These are phyloP conservation scores for Boletus pseudo-olivaceus DNA, from an alignment of 768 basidiomycete species.

Conservation along the genomic window DNA sequence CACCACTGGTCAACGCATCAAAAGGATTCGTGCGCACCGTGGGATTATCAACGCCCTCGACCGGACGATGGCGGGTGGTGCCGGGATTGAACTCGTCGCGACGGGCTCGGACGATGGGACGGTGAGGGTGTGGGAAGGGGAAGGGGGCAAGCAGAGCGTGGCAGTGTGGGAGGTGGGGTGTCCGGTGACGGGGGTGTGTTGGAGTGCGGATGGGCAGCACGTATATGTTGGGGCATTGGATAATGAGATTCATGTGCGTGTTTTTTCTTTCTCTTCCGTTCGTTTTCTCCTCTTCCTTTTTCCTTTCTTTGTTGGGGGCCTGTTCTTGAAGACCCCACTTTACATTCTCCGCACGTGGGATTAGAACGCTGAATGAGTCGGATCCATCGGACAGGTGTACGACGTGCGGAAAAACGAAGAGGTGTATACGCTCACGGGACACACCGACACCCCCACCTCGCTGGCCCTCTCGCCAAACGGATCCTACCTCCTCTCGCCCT, in stretches of 20 bases:
- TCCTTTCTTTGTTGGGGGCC: no score
- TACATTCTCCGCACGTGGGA: background rate
- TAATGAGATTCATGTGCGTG: slow-evolving; percentile 90
- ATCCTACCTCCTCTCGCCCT: slow-evolving; percentile 83
- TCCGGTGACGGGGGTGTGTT: slow-evolving; percentile 89
- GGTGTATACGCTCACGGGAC: slow-evolving; percentile 77
- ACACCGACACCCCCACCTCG: slow-evolving; percentile 91
- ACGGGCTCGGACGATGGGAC: slow-evolving; percentile 92
- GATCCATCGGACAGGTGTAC: slow-evolving; percentile 55
- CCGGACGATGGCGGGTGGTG: slow-evolving; percentile 78
- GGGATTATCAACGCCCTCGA: slow-evolving; percentile 91
- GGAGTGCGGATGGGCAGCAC: slow-evolving; percentile 86
- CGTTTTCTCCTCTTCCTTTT: no score
- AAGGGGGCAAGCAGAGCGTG: slow-evolving; percentile 67
- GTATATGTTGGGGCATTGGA: slow-evolving; percentile 92
- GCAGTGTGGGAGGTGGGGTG: slow-evolving; percentile 82
- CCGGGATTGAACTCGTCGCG: slow-evolving; percentile 80
- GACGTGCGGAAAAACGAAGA: slow-evolving; percentile 85
- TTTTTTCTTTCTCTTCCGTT: background rate
- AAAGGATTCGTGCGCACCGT: slow-evolving; percentile 83
- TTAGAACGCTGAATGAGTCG: background rate
- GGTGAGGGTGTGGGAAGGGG: slow-evolving; percentile 90
- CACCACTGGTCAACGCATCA: slow-evolving; percentile 76
- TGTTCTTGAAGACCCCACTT: background rate
- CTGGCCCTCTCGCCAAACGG: slow-evolving; percentile 90